Percentiles rank a stretch among this genome's conserved stretches.
phyloP scores from a whole-genome alignment of 768 basidiomycete genomes.

The Podaxis rugospora region DNA sequence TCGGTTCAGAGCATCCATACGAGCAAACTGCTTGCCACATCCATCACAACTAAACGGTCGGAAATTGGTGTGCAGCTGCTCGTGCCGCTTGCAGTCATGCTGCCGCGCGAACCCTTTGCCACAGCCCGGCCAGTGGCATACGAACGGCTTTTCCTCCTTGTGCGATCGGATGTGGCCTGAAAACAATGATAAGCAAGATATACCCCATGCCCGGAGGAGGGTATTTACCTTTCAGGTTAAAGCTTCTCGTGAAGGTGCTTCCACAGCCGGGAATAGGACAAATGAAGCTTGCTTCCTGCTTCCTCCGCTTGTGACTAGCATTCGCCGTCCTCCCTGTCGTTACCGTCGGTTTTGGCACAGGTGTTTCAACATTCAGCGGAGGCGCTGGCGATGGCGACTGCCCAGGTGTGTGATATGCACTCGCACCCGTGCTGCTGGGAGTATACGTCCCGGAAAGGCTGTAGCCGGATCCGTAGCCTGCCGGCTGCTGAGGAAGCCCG shows the following conservation, averaged over 20 bases:
- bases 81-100: conserved; percentile 96
- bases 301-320: conserved; percentile 80
- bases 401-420: conserved; percentile 11
- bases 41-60: conserved; percentile 92
- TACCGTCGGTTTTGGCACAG: conserved; percentile 69
- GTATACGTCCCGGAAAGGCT: conserved; percentile 13
- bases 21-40: conserved; percentile 88
- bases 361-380: conserved; percentile 5
- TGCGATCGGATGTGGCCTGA: conserved; percentile 91
- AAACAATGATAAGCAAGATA: neutral
- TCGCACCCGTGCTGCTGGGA: conserved; percentile 9
- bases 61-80: conserved; percentile 90
- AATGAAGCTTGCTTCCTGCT: conserved; percentile 82
- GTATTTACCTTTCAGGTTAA: conserved; percentile 81
- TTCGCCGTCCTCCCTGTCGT: conserved; percentile 88
- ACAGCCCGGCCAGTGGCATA: conserved; percentile 93
- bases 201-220: neutral
- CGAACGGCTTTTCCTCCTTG: conserved; percentile 92
- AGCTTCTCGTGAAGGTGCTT: conserved; percentile 87
- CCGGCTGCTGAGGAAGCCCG: neutral
- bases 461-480: conserved; percentile 10
- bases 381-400: conserved; percentile 9
- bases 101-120: conserved; percentile 92
- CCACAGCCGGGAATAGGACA: conserved; percentile 83
- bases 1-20: conserved; percentile 92